Conservation (phyloP, 164 flowering plant species). For the Dillenia suffruticosa region DNA sequence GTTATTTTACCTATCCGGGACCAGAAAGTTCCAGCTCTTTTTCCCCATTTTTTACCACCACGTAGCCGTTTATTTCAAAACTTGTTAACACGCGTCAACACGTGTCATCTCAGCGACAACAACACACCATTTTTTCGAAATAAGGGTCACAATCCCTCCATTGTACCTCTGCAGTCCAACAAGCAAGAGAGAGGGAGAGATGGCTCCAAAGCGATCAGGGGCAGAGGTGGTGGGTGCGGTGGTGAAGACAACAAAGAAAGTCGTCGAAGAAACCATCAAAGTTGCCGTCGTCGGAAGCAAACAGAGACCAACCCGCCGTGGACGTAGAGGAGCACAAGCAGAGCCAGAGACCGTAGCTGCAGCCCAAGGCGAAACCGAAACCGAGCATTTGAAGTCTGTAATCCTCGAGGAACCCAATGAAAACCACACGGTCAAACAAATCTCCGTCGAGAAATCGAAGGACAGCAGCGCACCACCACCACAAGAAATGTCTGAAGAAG, state of each 20-base stretch:
- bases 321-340: slow-evolving; percentile 2
- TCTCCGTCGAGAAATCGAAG: too few relatives aligned
- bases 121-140: background rate
- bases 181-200: slow-evolving; percentile 1
- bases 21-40: too few relatives aligned
- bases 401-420: slow-evolving; percentile 1
- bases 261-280: slow-evolving; percentile 31
- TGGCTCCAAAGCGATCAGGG: slow-evolving; percentile 38
- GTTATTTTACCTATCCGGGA: too few relatives aligned
- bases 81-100: slow-evolving; percentile 16
- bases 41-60: slow-evolving; percentile 1
- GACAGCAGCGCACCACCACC: too few relatives aligned
- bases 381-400: background rate
- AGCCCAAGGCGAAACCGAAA: background rate
- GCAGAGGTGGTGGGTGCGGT: slow-evolving; percentile 20
- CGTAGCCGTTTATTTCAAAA: slow-evolving; percentile 14
- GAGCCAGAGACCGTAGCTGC: background rate
- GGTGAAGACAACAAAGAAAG: slow-evolving; percentile 29
- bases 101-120: slow-evolving; percentile 1
- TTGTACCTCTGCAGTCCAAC: too few relatives aligned
- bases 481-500: background rate
- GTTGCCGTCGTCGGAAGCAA: slow-evolving; percentile 18
- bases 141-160: too few relatives aligned
- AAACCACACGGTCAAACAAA: too few relatives aligned
- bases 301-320: too few relatives aligned